Evolutionary conservation across 2,329 filamentous ascomycete genomes (phyloP).

Genomic region (Seiridium unicorne): DNA sequence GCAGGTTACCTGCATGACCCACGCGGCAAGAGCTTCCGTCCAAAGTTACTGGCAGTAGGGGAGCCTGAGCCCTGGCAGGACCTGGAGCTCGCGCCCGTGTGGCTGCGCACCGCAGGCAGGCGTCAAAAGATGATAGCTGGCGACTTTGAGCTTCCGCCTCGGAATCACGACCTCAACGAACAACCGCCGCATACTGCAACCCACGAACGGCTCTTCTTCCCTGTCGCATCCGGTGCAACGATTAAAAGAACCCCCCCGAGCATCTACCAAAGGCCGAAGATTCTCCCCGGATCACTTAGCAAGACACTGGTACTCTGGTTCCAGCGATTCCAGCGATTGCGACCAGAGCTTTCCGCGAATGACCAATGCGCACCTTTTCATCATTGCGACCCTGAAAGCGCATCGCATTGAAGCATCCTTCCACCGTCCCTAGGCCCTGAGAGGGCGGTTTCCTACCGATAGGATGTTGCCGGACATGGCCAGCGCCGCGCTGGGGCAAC

Average conservation of each 20-base stretch:
- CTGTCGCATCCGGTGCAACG: not conserved
- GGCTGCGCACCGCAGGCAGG: not conserved
- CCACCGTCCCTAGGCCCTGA: not conserved
- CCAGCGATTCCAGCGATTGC: no score
- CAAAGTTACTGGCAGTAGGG: no score
- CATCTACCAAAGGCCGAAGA: no score
- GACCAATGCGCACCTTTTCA: not conserved
- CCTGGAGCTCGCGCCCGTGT: no score
- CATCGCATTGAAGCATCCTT: not conserved
- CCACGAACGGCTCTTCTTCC: not conserved
- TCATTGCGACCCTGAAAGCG: not conserved
- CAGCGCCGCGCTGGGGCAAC: constrained; percentile 33
- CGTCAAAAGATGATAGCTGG: constrained; percentile 5
- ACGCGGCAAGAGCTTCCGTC: no score
- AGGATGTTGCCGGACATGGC: constrained; percentile 35
- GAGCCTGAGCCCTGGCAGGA: no score
- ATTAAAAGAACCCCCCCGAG: no score
- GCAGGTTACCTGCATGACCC: no score
- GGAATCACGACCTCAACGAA: not conserved
- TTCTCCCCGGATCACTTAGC: not conserved
- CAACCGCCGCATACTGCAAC: not conserved
- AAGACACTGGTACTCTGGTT: not conserved
- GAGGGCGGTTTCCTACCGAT: constrained; percentile 11
- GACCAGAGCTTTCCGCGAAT: no score
- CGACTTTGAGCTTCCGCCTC: not conserved